Conservation (phyloP, 495 filamentous ascomycete genomes). For the Aspergillus haitiensis region DNA sequence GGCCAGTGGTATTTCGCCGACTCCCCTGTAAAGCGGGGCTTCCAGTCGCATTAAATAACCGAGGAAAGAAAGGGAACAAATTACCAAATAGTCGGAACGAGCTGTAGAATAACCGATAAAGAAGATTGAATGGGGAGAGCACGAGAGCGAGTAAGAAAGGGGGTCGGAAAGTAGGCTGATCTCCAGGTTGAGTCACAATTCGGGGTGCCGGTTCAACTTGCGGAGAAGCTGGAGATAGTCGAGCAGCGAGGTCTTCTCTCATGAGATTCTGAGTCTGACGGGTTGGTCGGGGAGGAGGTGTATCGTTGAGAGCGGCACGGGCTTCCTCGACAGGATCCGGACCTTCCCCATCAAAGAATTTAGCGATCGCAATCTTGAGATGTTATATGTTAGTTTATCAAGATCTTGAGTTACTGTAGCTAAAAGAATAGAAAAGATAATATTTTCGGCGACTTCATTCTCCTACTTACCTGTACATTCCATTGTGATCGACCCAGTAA, state of each 20-base stretch:
- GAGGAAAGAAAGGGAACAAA: slow-evolving; percentile 81
- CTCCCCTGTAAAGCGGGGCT: slow-evolving; percentile 51
- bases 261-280: slow-evolving; percentile 54
- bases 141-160: slow-evolving; percentile 74
- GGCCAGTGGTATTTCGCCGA: slow-evolving; percentile 64
- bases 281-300: slow-evolving; percentile 55
- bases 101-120: slow-evolving; percentile 65
- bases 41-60: slow-evolving; percentile 54
- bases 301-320: slow-evolving; percentile 56
- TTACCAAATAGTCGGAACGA: slow-evolving; percentile 66
- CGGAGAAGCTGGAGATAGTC: slow-evolving; percentile 33
- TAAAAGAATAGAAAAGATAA: too few relatives aligned
- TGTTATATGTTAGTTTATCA: slow-evolving; percentile 4
- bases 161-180: slow-evolving; percentile 61
- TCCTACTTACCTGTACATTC: slow-evolving; percentile 76
- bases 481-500: slow-evolving; percentile 84
- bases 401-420: neutral
- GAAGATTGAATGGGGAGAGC: slow-evolving; percentile 77
- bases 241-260: slow-evolving; percentile 61
- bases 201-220: slow-evolving; percentile 65
- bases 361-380: slow-evolving; percentile 82
- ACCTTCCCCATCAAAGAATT: slow-evolving; percentile 96
- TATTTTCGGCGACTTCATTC: neutral
- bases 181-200: slow-evolving; percentile 71
- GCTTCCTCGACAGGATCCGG: slow-evolving; percentile 80